phyloP scores from a whole-genome alignment of 164 flowering plant species.

The Chimonanthus salicifolius region DNA sequence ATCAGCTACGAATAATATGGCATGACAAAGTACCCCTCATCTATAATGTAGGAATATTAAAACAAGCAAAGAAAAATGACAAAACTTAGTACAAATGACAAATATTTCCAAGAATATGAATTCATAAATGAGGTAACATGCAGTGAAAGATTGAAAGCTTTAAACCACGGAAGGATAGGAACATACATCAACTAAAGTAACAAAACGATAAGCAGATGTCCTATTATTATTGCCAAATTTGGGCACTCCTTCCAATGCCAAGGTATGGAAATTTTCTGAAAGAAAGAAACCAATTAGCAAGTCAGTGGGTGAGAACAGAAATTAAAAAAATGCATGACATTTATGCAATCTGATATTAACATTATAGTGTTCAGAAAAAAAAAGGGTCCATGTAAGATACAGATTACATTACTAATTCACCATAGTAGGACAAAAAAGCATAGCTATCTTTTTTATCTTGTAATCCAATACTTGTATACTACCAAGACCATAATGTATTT shows the following conservation, averaged over 20 bases:
- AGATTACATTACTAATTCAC: too few relatives aligned
- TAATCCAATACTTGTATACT: not conserved
- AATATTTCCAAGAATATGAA: not conserved
- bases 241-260: conserved; percentile 90
- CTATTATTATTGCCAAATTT: conserved; percentile 74
- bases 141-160: not conserved
- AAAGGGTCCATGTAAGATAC: too few relatives aligned
- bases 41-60: not conserved
- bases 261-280: conserved; percentile 81
- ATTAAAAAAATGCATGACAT: not conserved
- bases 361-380: too few relatives aligned
- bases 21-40: not conserved
- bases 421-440: not conserved
- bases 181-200: conserved; percentile 90
- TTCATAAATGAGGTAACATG: not conserved
- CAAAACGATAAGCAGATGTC: conserved; percentile 94
- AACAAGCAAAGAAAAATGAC: not conserved
- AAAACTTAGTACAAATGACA: not conserved
- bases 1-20: not conserved
- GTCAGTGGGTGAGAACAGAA: not conserved
- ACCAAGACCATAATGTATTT: not conserved
- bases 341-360: not conserved
- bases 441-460: not conserved
- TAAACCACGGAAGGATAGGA: conserved; percentile 4
- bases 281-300: conserved; percentile 7